Conservation (phyloP, 164 flowering plant species). For the Aristolochia contorta region DNA sequence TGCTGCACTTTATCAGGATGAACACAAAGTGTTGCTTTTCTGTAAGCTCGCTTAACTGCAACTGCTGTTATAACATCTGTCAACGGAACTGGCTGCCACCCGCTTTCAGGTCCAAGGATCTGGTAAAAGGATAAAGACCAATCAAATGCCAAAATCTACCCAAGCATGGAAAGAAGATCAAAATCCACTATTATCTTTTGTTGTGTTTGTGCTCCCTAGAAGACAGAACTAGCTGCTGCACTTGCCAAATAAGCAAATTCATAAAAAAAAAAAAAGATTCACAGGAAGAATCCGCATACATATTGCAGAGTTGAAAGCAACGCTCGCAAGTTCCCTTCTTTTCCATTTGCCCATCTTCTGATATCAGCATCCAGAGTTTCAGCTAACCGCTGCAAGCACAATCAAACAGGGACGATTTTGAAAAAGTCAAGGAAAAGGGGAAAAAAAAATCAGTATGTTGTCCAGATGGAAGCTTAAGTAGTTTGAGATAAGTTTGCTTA, state of each 20-base stretch:
- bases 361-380: constrained; percentile 82
- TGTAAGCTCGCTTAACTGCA: constrained; percentile 83
- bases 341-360: constrained; percentile 89
- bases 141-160: not conserved
- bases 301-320: constrained; percentile 91
- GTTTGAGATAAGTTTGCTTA: constrained; percentile 10
- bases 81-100: constrained; percentile 84
- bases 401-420: not conserved
- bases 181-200: too few species aligned
- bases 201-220: too few species aligned
- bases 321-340: constrained; percentile 81
- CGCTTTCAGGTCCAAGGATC: constrained; percentile 89
- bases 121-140: constrained; percentile 16
- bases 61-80: constrained; percentile 66
- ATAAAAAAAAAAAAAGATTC: not conserved
- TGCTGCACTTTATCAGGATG: constrained; percentile 97
- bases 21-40: constrained; percentile 81
- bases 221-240: not conserved
- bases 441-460: not conserved
- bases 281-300: constrained; percentile 32
- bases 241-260: not conserved
- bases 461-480: not conserved
- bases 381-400: constrained; percentile 60
- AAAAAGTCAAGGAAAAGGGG: not conserved
- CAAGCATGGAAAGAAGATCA: too few species aligned